These are phyloP conservation scores for Dactylellina haptotyla DNA, from an alignment of 2,329 filamentous ascomycete species.

Conservation along the genomic window DNA sequence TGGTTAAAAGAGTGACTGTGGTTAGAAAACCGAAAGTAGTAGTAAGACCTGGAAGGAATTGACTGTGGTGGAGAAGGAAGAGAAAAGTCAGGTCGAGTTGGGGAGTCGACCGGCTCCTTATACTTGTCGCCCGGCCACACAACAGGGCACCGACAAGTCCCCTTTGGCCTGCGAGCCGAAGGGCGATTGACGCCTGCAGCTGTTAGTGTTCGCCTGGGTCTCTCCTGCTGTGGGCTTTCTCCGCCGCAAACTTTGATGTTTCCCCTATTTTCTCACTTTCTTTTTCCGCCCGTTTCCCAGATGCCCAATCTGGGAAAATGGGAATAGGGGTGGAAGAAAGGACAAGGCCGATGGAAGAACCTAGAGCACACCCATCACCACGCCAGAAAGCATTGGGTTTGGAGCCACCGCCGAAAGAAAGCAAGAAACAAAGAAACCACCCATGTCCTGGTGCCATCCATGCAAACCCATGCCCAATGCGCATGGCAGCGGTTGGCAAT, in stretches of 20 bases:
- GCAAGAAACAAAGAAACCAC: background rate
- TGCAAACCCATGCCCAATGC: conserved; percentile 35
- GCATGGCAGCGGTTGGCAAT: conserved; percentile 31
- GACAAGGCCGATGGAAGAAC: conserved; percentile 28
- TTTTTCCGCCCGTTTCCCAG: conserved; percentile 19
- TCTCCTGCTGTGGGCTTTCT: conserved; percentile 9
- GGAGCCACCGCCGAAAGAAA: background rate
- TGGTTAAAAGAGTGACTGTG: conserved; percentile 53
- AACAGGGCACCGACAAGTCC: conserved; percentile 9
- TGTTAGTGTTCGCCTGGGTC: background rate
- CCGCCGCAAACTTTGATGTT: conserved; percentile 43
- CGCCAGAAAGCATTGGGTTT: background rate
- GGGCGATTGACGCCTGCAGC: conserved; percentile 26
- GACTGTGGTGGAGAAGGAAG: conserved; percentile 54
- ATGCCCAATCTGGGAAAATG: conserved; percentile 48
- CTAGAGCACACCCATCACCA: background rate
- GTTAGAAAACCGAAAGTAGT: conserved; percentile 52
- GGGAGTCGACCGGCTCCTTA: conserved; percentile 52
- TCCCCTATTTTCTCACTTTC: conserved; percentile 7
- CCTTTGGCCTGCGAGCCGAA: background rate
- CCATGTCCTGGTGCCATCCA: conserved; percentile 22
- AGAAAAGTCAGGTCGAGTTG: conserved; percentile 30
- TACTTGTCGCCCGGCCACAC: conserved; percentile 39
- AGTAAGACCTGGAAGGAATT: conserved; percentile 55
- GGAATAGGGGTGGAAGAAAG: conserved; percentile 38